Conservation (phyloP, 495 filamentous ascomycete species). For the Aspergillus affinis region DNA sequence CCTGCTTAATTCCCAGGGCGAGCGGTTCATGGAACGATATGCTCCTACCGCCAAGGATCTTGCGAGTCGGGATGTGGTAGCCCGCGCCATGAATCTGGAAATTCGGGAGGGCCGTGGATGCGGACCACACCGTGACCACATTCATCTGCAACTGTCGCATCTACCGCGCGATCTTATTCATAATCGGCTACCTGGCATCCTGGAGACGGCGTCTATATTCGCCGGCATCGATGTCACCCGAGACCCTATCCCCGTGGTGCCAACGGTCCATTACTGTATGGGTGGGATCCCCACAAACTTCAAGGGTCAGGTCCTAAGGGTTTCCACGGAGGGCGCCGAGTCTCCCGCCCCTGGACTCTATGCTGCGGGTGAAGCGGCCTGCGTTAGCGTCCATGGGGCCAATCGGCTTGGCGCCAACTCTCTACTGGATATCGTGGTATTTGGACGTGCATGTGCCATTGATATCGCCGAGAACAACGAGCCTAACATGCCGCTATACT, state of each 20-base stretch:
- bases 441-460: constrained; percentile 93
- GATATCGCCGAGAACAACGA: constrained; percentile 87
- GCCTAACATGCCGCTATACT: constrained; percentile 67
- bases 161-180: constrained; percentile 85
- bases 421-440: constrained; percentile 93
- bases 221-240: constrained; percentile 93
- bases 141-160: constrained; percentile 95
- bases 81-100: constrained; percentile 95
- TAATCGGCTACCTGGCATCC: constrained; percentile 96
- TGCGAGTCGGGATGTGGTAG: constrained; percentile 88
- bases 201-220: constrained; percentile 96
- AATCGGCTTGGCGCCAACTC: constrained; percentile 98
- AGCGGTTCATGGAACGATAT: constrained; percentile 99
- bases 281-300: constrained; percentile 97
- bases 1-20: constrained; percentile 92
- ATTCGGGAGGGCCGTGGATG: constrained; percentile 96
- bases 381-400: constrained; percentile 95
- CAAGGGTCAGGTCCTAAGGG: constrained; percentile 89
- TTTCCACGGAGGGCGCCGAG: constrained; percentile 65
- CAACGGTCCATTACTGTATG: constrained; percentile 99
- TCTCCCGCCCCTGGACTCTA: constrained; percentile 93
- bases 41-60: constrained; percentile 97
- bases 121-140: constrained; percentile 93
- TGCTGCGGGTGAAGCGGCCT: constrained; percentile 94
- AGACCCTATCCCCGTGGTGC: constrained; percentile 94